These are phyloP conservation scores for Hypoxylon sp. DNA, from an alignment of 2,329 filamentous ascomycete species.

Conservation along the genomic window DNA sequence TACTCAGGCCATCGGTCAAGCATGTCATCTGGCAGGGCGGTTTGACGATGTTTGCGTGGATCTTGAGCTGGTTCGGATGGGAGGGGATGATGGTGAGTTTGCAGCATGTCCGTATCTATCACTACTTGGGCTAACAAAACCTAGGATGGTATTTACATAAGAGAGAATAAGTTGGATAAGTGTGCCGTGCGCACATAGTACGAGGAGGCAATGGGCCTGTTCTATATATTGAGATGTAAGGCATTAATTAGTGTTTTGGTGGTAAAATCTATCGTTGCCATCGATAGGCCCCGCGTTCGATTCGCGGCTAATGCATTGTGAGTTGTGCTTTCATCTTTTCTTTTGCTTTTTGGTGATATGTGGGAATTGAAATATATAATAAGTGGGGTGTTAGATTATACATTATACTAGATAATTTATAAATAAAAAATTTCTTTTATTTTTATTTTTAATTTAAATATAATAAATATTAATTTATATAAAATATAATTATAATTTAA, in stretches of 20 bases:
- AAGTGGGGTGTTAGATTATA: too few relatives aligned
- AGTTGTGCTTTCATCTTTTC: conserved; percentile 6
- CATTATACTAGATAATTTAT: too few relatives aligned
- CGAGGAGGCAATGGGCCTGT: neutral
- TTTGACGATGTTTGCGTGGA: conserved; percentile 39
- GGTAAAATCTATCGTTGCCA: conserved; percentile 67
- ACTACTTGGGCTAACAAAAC: conserved; percentile 1
- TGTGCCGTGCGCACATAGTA: conserved; percentile 4
- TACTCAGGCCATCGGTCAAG: conserved; percentile 37
- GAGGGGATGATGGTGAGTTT: conserved; percentile 44
- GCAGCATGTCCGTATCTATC: too few relatives aligned
- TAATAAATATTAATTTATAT: too few relatives aligned
- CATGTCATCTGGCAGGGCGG: conserved; percentile 44
- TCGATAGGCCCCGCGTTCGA: conserved; percentile 63
- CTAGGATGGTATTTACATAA: conserved; percentile 33
- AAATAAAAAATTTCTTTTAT: too few relatives aligned
- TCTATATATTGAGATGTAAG: too few relatives aligned
- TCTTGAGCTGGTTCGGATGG: conserved; percentile 46
- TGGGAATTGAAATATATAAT: too few relatives aligned
- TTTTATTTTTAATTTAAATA: too few relatives aligned
- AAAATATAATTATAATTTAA: too few relatives aligned
- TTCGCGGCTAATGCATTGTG: conserved; percentile 55
- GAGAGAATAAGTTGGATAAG: conserved; percentile 23
- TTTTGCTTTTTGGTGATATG: neutral
- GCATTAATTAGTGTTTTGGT: conserved; percentile 64